Evolutionary conservation across 331 rosid species (phyloP).

Genomic region (Acacia concinna): DNA sequence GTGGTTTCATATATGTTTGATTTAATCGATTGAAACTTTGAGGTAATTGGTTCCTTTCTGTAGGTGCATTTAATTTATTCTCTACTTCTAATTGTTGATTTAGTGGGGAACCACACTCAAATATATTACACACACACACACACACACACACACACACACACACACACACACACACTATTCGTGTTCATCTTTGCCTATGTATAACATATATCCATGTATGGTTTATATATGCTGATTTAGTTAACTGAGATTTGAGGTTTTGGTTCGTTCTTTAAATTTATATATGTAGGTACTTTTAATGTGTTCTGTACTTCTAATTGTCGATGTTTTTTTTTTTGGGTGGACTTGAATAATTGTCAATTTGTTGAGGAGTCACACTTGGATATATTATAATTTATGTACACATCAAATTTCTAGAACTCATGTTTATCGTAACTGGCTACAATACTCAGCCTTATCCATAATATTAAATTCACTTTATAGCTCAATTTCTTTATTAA

Average conservation of each 20-base stretch:
- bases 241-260: neutral
- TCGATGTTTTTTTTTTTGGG: neutral
- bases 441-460: no score
- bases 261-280: neutral
- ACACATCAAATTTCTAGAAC: neutral
- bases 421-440: constrained; percentile 31
- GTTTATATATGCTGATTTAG: neutral
- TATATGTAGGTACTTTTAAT: neutral
- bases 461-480: no score
- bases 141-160: neutral
- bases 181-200: neutral
- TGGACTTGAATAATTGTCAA: neutral
- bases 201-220: neutral
- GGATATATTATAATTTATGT: neutral
- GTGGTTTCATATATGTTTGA: neutral
- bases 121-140: no score
- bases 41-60: neutral
- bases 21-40: neutral
- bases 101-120: constrained; percentile 22
- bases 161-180: neutral
- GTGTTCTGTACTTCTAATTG: neutral
- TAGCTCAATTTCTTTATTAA: no score
- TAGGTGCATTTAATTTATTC: neutral
- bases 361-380: constrained; percentile 34
- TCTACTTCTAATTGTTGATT: constrained; percentile 14